Evolutionary conservation across 495 filamentous ascomycete genomes (phyloP), one percentile per base, ranked within the genome.

Genomic region (Talaromyces stipitatus): DNA sequence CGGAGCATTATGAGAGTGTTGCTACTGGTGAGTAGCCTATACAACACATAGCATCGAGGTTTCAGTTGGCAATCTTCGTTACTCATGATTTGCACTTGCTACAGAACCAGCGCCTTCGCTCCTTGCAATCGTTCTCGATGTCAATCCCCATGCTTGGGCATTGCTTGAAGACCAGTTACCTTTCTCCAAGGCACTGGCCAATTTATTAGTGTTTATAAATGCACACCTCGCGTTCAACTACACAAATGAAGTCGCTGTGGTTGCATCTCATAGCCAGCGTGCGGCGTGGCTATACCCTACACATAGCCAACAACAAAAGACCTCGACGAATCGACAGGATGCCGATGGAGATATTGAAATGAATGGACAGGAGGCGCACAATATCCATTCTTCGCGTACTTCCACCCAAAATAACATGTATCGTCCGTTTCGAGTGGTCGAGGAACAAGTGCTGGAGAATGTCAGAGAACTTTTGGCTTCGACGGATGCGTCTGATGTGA

Each of bases 171-270:
- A 84, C 58, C 83, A 81, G 4, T 87, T 98, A n/a, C 82, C 94
- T 28, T 80, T 97, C 59, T 84, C 87, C 54, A 86, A 87, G 62
- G 90, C 88, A 55, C 77, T 98, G 56, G 86, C 95, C 52, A 94
- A 90, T 75, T 81, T 97, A 59, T 86, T 96, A 65, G 85, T 97
- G 76, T 97, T 97, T 74, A 85, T 97, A 69, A 96, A 98, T 67
- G 89, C 91, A 57, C 94, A 98, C 67, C 81, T 98, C 5, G 88
- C 94, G 60, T 90, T 89, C 72, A 92, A 90, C 73, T 88, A 95
- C 70, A 85, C 89, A 53, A 97, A 96, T 71, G 86, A 90, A 68
- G 87, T 97, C 41, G 91, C 91, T 48, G 81, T 98, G n/a, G 81
- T 97, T 30, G 94, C 95, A 24, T 87, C 89, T 11, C 94, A 97